These are phyloP conservation scores for Cyclostephanos invisitatus DNA, from an alignment of 108 stramenopile genomes.

Conservation along the genomic window DNA sequence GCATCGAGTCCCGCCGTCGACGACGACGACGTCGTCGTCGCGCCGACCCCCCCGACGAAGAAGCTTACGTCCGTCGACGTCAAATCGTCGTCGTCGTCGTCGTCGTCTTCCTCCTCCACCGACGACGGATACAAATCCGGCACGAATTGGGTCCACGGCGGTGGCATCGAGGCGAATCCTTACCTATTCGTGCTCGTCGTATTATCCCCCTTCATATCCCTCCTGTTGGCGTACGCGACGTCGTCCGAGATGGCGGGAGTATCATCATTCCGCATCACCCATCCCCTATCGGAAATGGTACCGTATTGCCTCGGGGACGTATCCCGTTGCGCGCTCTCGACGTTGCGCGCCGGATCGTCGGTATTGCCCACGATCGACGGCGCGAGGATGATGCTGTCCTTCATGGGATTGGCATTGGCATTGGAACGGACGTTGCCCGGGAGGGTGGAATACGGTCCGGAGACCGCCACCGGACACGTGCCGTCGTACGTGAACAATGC, in stretches of 20 bases:
- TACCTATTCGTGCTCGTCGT: conserved; percentile 55
- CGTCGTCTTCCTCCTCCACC: neutral
- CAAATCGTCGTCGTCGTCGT: neutral
- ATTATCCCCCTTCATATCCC: conserved; percentile 56
- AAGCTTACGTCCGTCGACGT: neutral
- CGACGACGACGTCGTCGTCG: neutral
- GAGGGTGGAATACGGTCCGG: conserved; percentile 54
- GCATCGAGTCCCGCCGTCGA: neutral
- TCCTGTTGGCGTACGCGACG: conserved; percentile 57
- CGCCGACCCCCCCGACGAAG: neutral
- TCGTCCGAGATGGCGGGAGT: conserved; percentile 41
- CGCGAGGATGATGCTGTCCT: conserved; percentile 55
- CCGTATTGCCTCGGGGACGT: conserved; percentile 34
- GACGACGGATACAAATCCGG: conserved; percentile 50
- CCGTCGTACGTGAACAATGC: conserved; percentile 66
- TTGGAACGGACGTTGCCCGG: conserved; percentile 86
- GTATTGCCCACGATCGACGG: conserved; percentile 49
- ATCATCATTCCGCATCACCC: conserved; percentile 31
- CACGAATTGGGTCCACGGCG: conserved; percentile 60
- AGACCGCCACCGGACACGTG: conserved; percentile 66
- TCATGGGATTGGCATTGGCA: conserved; percentile 77
- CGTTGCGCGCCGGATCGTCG: conserved; percentile 42
- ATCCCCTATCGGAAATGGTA: conserved; percentile 51
- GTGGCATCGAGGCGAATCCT: conserved; percentile 64
- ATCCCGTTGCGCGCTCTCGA: conserved; percentile 21